Evolutionary conservation across 768 basidiomycete genomes (phyloP).

Genomic region (Lactarius evosmus): DNA sequence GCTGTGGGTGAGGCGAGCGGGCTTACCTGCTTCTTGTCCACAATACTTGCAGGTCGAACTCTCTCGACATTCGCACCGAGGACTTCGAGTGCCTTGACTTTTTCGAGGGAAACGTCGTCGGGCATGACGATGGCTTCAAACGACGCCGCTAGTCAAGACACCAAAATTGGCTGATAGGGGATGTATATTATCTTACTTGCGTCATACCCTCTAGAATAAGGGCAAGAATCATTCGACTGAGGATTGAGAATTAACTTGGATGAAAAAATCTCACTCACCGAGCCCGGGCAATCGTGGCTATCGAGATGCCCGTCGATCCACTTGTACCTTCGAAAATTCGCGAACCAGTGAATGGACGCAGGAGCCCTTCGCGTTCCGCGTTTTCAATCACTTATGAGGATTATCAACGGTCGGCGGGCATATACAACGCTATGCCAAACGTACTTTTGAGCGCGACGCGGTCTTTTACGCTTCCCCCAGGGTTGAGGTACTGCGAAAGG

Average conservation of each 20-base stretch:
- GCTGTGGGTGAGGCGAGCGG: conserved; percentile 31
- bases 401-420: background rate
- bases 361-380: conserved; percentile 77
- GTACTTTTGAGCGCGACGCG: conserved; percentile 90
- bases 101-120: conserved; percentile 87
- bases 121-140: conserved; percentile 81
- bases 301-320: conserved; percentile 93
- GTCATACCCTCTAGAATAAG: conserved; percentile 75
- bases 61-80: conserved; percentile 89
- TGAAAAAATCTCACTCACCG: conserved; percentile 46
- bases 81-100: conserved; percentile 75
- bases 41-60: conserved; percentile 91
- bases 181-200: conserved; percentile 52
- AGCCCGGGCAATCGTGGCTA: conserved; percentile 88
- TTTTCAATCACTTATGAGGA: conserved; percentile 78
- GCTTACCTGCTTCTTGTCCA: conserved; percentile 88
- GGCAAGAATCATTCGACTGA: background rate
- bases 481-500: conserved; percentile 77
- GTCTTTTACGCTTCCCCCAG: conserved; percentile 97
- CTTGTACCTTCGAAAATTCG: conserved; percentile 97
- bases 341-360: conserved; percentile 84
- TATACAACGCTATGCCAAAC: conserved; percentile 27
- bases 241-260: background rate
- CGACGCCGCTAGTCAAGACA: conserved; percentile 10
- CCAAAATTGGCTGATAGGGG: background rate